A percentile compares a stretch with the other conserved stretches of the same genome.
Evolutionary conservation across 176 grass and related monocot genomes (phyloP).

Genomic region (Oryza australiensis): DNA sequence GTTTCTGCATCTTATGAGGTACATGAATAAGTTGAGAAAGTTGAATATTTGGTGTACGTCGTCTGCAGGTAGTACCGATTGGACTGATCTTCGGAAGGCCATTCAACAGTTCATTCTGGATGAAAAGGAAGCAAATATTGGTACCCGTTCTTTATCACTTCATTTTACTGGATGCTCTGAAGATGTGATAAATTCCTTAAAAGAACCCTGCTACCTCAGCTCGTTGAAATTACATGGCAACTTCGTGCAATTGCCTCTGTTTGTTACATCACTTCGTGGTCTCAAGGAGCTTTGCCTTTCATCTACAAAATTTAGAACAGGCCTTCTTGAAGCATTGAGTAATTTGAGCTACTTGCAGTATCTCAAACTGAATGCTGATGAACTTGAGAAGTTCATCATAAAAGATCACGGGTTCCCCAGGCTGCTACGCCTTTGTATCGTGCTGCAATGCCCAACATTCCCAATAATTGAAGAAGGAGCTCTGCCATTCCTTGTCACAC

Average conservation of each 20-base stretch:
- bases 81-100: not conserved
- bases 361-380: conserved; percentile 25
- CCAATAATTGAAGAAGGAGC: conserved; percentile 24
- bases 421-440: conserved; percentile 26
- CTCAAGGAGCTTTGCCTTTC: conserved; percentile 26
- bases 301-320: not conserved
- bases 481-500: not conserved
- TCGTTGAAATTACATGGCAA: conserved; percentile 17
- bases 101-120: conserved; percentile 34
- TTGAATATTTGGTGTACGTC: not conserved
- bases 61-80: not conserved
- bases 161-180: not conserved
- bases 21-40: conserved; percentile 25
- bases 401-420: not conserved
- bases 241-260: conserved; percentile 2
- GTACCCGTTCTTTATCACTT: conserved; percentile 15
- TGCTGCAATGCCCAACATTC: conserved; percentile 5
- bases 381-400: conserved; percentile 18
- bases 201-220: conserved; percentile 26
- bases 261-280: conserved; percentile 2
- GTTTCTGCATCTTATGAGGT: conserved; percentile 1
- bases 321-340: conserved; percentile 18
- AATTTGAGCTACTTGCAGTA: conserved; percentile 30
- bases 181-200: not conserved
- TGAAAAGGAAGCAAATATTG: not conserved